Conservation (phyloP, 768 basidiomycete species). For the Cystobasidium tubakii region DNA sequence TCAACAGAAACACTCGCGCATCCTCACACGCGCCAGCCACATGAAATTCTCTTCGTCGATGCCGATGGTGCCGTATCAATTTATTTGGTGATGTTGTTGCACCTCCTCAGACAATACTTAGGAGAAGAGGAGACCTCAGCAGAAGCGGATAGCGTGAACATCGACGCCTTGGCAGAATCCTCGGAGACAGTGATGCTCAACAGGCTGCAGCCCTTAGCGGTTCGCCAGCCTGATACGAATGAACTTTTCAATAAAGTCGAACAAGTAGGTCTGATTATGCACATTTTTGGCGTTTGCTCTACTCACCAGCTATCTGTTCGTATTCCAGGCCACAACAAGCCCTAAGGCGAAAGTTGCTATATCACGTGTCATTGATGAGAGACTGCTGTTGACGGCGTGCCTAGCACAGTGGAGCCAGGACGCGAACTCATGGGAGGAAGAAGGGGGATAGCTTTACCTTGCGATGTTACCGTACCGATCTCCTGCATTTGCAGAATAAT, state of each 20-base stretch:
- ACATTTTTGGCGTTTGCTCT: no score
- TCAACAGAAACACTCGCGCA: neutral
- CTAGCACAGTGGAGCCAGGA: neutral
- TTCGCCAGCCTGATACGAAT: neutral
- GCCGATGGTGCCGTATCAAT: constrained; percentile 39
- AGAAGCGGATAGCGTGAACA: no score
- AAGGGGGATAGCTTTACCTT: neutral
- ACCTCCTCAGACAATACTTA: neutral
- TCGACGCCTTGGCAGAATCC: neutral
- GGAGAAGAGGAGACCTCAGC: neutral
- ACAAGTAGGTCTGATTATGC: neutral
- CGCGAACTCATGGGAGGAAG: neutral
- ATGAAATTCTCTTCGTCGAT: constrained; percentile 36
- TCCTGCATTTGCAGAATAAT: no score
- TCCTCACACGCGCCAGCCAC: neutral
- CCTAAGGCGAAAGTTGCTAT: neutral
- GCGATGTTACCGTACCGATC: no score
- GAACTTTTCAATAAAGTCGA: neutral
- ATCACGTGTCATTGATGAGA: constrained; percentile 1
- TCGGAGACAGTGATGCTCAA: neutral
- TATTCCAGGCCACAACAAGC: neutral
- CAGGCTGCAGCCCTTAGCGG: neutral
- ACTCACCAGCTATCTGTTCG: no score
- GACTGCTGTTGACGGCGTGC: neutral
- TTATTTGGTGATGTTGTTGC: constrained; percentile 21